These are phyloP conservation scores for Jacaranda mimosifolia DNA, from an alignment of 257 asterid species.

Conservation along the genomic window DNA sequence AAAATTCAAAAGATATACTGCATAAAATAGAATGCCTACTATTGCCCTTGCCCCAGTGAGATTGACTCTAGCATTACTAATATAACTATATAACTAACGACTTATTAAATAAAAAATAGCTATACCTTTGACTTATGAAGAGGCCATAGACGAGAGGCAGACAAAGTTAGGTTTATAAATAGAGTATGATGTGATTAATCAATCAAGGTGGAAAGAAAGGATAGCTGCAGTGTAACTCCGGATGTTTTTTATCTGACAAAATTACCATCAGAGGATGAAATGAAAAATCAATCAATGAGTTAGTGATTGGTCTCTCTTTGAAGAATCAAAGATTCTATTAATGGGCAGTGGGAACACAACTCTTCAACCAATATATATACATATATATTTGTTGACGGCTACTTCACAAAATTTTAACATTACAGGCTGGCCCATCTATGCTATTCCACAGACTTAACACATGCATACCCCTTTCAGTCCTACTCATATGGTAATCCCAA, in stretches of 20 bases:
- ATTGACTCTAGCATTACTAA: not conserved
- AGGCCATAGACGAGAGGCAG: not conserved
- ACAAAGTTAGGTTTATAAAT: not conserved
- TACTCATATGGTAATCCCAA: too few relatives aligned
- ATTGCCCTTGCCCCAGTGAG: not conserved
- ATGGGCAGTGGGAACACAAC: not conserved
- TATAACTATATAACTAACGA: not conserved
- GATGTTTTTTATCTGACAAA: conserved; percentile 33
- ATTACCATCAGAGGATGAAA: not conserved
- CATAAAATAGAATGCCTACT: not conserved
- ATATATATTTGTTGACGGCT: conserved; percentile 24
- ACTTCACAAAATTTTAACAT: conserved; percentile 29
- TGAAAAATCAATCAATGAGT: conserved; percentile 32
- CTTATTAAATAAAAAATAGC: not conserved
- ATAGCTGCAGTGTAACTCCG: too few relatives aligned
- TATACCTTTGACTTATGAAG: conserved; percentile 26
- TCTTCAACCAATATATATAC: too few relatives aligned
- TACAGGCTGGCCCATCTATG: conserved; percentile 7
- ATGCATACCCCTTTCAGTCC: not conserved
- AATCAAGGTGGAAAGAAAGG: conserved; percentile 23
- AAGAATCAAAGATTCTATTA: not conserved
- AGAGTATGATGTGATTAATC: conserved; percentile 40
- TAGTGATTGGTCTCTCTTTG: conserved; percentile 29
- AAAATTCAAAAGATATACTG: too few relatives aligned
- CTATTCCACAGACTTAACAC: conserved; percentile 27